Base-by-base conservation (phyloP, 352 stramenopile genomes). In the Globisporangium cederbergense region DNA sequence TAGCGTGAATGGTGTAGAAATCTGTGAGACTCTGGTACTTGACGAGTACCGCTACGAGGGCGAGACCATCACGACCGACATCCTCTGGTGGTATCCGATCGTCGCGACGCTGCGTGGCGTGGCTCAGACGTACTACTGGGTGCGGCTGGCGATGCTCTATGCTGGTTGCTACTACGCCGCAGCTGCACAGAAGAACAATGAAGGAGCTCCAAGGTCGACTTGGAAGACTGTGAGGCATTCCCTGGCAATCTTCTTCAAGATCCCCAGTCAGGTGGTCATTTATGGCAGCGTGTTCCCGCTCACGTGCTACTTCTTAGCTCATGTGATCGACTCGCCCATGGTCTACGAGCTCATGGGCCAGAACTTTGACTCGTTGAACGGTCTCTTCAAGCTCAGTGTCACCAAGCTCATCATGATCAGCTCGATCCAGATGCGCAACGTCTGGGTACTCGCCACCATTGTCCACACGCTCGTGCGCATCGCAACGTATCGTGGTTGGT, bases 271-370 rank as follows among this genome's bases (percentile, higher is more conserved):
- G 14, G 51, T 69, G 3, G n/a, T 73, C 11, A 34, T 73, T 16
- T 73, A 71, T 51, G 64, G 68, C 14, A 74, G 64, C 40, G 28
- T 22, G 38, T 68, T 74, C 34, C 68, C 68, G 3, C n/a, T 74
- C 0, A 2, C 42, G 5, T 71, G 68, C 60, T 74, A 74, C 51
- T 13, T 69, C 2, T 2, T 68, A 0, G 68, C 68, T 2, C 68
- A 74, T 46, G 14, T 60, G 14, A 58, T 74, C 49, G 68, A 74
- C 28, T 52, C 68, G 28, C 56, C 64, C 4, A 57, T 74, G 6
- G 53, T 60, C 25, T 71, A 74, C 58, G 50, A 65, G 36, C 7
- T 63, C 20, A 63, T 49, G 14, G 38, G 8, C 2, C 47, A 70
- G 45, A 54, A 51, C 16, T 70, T 67, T 45, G 51, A 50, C 16